phyloP scores from a whole-genome alignment of 1,284 basidiomycete genomes.

The Tylopilus orsonianus region DNA sequence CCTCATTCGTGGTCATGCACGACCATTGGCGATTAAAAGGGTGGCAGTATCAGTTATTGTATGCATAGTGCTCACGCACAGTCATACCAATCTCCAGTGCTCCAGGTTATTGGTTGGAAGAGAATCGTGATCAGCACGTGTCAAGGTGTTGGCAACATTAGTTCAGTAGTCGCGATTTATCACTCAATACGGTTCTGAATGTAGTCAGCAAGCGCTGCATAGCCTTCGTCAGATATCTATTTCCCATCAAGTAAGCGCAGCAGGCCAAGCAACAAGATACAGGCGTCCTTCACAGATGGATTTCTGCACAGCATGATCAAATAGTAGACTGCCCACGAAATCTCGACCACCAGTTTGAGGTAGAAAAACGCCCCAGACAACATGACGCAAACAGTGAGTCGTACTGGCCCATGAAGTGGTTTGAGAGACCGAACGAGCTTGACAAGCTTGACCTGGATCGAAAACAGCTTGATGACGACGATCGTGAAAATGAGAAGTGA shows the following conservation, averaged over 20 bases:
- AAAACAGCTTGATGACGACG: constrained; percentile 31
- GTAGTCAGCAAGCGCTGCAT: background rate
- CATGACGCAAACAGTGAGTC: constrained; percentile 24
- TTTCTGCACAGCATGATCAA: constrained; percentile 29
- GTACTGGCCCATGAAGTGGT: constrained; percentile 28
- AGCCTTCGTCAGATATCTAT: constrained; percentile 13
- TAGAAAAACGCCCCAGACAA: constrained; percentile 31
- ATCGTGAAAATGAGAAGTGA: constrained; percentile 32
- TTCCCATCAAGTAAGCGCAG: constrained; percentile 33
- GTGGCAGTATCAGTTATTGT: too few relatives aligned
- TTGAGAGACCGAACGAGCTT: constrained; percentile 30
- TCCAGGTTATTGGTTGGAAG: too few relatives aligned
- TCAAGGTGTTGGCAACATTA: too few relatives aligned
- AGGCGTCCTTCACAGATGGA: constrained; percentile 28
- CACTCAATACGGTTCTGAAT: background rate
- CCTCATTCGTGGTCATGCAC: background rate
- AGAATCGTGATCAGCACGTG: too few relatives aligned
- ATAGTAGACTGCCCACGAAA: constrained; percentile 33
- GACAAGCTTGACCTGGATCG: constrained; percentile 32
- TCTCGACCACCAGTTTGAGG: constrained; percentile 28
- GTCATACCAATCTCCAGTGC: too few relatives aligned
- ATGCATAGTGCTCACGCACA: background rate
- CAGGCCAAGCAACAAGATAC: constrained; percentile 23
- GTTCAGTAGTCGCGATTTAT: background rate
- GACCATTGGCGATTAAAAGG: background rate